Conservation (phyloP, 2,329 filamentous ascomycete species). For the Penicillium sp. region DNA sequence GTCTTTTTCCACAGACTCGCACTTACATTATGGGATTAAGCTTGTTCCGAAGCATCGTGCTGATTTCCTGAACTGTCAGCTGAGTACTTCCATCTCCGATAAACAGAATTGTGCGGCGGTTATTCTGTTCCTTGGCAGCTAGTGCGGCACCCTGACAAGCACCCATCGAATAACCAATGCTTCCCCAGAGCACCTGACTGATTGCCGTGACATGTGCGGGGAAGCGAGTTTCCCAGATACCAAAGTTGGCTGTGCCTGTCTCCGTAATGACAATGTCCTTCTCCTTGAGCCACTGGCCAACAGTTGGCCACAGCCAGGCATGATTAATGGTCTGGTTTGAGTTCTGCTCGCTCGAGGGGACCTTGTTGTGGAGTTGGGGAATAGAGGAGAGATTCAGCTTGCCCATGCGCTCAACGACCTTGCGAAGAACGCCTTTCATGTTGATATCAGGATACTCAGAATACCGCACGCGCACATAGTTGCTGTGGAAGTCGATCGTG, state of each 20-base stretch:
- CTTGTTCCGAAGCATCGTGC: slow-evolving; percentile 76
- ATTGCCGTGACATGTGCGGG: slow-evolving; percentile 76
- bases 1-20: not conserved
- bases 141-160: slow-evolving; percentile 71
- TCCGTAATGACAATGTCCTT: slow-evolving; percentile 82
- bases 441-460: slow-evolving; percentile 76
- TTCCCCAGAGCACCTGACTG: slow-evolving; percentile 75
- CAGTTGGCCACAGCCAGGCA: slow-evolving; percentile 70
- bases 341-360: slow-evolving; percentile 41
- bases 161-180: slow-evolving; percentile 67
- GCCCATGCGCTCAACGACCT: slow-evolving; percentile 63
- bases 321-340: slow-evolving; percentile 52
- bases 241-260: slow-evolving; percentile 86
- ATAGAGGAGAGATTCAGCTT: slow-evolving; percentile 59
- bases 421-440: slow-evolving; percentile 79
- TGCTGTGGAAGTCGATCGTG: slow-evolving; percentile 83
- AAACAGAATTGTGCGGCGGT: slow-evolving; percentile 74
- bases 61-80: slow-evolving; percentile 80
- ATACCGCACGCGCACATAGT: slow-evolving; percentile 72
- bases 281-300: slow-evolving; percentile 71
- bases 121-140: slow-evolving; percentile 68
- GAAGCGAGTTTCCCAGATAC: slow-evolving; percentile 83
- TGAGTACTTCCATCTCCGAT: slow-evolving; percentile 90
- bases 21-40: slow-evolving; percentile 76
- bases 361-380: slow-evolving; percentile 60